Conservation (phyloP, 2,329 filamentous ascomycete genomes). For the Daldinia eschscholtzii region DNA sequence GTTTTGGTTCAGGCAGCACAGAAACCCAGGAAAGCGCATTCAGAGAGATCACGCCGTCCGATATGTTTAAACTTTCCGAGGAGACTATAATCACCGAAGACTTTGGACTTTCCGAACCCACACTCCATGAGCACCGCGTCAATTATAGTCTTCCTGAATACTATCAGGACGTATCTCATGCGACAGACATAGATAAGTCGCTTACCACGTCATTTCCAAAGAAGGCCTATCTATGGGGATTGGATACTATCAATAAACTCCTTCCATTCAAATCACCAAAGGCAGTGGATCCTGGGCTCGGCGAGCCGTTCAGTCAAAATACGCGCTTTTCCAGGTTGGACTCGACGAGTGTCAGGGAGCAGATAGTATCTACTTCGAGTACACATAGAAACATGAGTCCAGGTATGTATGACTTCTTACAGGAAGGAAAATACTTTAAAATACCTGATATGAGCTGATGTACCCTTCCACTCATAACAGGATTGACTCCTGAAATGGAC, state of each 20-base stretch:
- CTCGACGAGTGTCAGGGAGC: not conserved
- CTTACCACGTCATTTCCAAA: not conserved
- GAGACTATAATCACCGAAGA: not conserved
- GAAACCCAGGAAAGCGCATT: not conserved
- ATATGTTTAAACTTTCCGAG: not conserved
- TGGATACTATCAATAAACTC: not conserved
- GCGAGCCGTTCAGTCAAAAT: not conserved
- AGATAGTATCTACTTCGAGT: not conserved
- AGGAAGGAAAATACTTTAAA: not conserved
- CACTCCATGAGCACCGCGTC: not conserved
- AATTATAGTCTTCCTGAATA: not conserved
- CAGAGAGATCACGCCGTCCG: not conserved
- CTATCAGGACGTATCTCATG: not conserved
- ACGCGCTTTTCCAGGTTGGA: not conserved
- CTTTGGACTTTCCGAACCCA: not conserved
- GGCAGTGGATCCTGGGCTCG: not conserved
- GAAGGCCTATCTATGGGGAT: not conserved
- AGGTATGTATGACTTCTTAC: not conserved
- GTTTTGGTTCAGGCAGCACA: not conserved
- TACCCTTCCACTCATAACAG: not conserved
- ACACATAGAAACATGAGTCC: not conserved
- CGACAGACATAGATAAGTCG: not conserved
- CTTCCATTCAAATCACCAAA: not conserved
- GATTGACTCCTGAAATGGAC: not conserved
- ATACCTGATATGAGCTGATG: not conserved